Percentiles rank a stretch among this genome's conserved stretches.
These are phyloP conservation scores for Astrocystis sublimbata DNA, from an alignment of 495 filamentous ascomycete genomes.

Conservation along the genomic window DNA sequence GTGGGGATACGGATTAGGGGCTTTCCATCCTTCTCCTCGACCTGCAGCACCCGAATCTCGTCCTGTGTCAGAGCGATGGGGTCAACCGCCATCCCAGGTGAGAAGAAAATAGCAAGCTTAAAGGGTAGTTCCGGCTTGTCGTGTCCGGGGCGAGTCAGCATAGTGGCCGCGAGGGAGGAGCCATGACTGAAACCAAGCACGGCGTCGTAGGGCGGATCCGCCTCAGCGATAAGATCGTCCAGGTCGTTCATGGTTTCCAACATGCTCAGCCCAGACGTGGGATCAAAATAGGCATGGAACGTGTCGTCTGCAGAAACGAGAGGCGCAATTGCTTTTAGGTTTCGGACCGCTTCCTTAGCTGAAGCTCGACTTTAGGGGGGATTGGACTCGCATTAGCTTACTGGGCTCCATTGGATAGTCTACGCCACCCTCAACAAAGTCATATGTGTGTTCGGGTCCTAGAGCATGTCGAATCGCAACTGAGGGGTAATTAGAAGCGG, in stretches of 20 bases:
- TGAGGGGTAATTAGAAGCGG: background rate
- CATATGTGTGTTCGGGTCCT: background rate
- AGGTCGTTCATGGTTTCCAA: background rate
- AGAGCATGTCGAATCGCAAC: background rate
- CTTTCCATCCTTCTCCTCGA: background rate
- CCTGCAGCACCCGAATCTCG: background rate
- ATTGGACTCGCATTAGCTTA: background rate
- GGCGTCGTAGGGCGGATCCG: background rate
- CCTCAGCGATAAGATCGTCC: background rate
- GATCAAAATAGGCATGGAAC: background rate
- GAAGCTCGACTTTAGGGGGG: background rate
- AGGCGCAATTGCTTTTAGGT: background rate
- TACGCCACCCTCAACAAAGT: background rate
- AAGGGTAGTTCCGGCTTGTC: background rate
- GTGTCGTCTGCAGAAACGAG: background rate
- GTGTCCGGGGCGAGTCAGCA: background rate
- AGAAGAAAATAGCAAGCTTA: background rate
- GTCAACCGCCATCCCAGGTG: background rate
- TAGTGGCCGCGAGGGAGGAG: background rate
- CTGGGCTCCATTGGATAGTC: background rate
- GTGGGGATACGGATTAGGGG: background rate
- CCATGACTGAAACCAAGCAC: background rate
- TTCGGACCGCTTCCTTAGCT: background rate
- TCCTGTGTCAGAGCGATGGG: background rate
- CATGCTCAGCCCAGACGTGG: background rate